phyloP scores from a whole-genome alignment of 768 basidiomycete genomes.

The Mycena epipterygia region DNA sequence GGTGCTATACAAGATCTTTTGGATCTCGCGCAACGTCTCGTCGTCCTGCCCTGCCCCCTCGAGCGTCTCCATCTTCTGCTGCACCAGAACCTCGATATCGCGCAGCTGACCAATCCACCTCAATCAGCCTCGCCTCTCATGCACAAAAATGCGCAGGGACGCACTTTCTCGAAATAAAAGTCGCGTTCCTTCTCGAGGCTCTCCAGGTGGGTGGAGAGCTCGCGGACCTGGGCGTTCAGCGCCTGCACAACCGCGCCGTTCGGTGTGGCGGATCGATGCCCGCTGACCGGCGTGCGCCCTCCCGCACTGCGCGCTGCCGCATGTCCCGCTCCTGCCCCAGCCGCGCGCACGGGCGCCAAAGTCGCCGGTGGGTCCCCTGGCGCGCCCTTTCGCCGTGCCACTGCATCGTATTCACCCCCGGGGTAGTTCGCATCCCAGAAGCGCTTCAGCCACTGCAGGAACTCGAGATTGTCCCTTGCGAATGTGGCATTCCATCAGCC shows the following conservation, averaged over 20 bases:
- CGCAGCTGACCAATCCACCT: constrained; percentile 72
- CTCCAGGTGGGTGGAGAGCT: constrained; percentile 86
- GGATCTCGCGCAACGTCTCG: constrained; percentile 79
- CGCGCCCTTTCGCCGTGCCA: constrained; percentile 83
- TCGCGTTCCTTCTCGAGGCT: constrained; percentile 97
- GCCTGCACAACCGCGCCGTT: constrained; percentile 76
- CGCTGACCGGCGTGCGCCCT: constrained; percentile 82
- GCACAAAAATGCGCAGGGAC: not conserved
- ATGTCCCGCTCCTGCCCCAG: not conserved
- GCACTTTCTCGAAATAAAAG: constrained; percentile 98
- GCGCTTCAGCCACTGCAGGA: constrained; percentile 96
- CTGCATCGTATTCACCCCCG: constrained; percentile 50
- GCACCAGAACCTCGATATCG: constrained; percentile 95
- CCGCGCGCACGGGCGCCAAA: constrained; percentile 5
- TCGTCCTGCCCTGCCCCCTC: constrained; percentile 72
- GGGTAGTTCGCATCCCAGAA: constrained; percentile 85
- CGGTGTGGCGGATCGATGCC: constrained; percentile 65
- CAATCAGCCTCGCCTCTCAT: not conserved
- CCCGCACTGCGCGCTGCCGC: constrained; percentile 54
- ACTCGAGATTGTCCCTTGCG: constrained; percentile 94
- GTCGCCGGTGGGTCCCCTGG: constrained; percentile 27
- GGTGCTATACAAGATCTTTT: constrained; percentile 94
- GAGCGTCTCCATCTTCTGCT: constrained; percentile 77
- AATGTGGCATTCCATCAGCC: not conserved
- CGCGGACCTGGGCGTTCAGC: constrained; percentile 76